Percentiles rank a stretch among this genome's conserved stretches.
Evolutionary conservation across 2,329 filamentous ascomycete genomes (phyloP).

Genomic region (Fusarium pininemorale): DNA sequence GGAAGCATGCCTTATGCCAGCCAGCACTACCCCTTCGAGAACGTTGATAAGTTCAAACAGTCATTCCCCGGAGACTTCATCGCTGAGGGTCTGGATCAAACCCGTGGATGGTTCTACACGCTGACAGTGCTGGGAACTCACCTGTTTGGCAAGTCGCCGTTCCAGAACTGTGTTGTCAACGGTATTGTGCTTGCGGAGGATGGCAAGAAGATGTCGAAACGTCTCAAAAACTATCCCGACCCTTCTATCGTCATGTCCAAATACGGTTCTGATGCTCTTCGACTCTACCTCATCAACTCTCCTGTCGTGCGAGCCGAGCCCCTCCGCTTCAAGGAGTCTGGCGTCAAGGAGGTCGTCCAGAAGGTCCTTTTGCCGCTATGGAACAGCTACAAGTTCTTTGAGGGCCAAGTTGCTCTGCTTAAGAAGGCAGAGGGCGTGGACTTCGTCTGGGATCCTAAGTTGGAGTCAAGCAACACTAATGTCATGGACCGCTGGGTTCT

Average conservation of each 20-base stretch:
- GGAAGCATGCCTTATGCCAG: slow-evolving; percentile 95
- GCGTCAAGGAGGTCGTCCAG: slow-evolving; percentile 93
- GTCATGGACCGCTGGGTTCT: slow-evolving; percentile 98
- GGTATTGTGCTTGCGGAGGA: slow-evolving; percentile 93
- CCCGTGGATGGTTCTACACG: slow-evolving; percentile 97
- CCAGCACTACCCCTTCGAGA: slow-evolving; percentile 92
- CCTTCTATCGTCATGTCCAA: slow-evolving; percentile 83
- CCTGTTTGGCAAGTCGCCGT: slow-evolving; percentile 84
- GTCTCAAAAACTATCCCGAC: slow-evolving; percentile 95
- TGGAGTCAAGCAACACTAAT: slow-evolving; percentile 81
- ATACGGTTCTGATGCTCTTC: slow-evolving; percentile 91
- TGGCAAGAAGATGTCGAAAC: slow-evolving; percentile 99
- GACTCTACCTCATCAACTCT: slow-evolving; percentile 96
- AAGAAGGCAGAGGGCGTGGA: slow-evolving; percentile 86
- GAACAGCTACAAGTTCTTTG: slow-evolving; percentile 98
- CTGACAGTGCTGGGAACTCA: slow-evolving; percentile 88
- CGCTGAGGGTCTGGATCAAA: slow-evolving; percentile 92
- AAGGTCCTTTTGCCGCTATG: slow-evolving; percentile 91
- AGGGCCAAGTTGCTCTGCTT: slow-evolving; percentile 83
- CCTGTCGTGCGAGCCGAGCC: slow-evolving; percentile 93
- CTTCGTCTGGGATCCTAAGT: slow-evolving; percentile 79
- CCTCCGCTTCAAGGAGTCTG: slow-evolving; percentile 87
- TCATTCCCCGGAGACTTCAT: slow-evolving; percentile 94
- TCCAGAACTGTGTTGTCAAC: slow-evolving; percentile 97
- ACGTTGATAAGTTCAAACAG: slow-evolving; percentile 80